Evolutionary conservation across 306 rosid genomes (phyloP), one percentile per base, ranked within the genome.

Genomic region (Glycine tomentella): DNA sequence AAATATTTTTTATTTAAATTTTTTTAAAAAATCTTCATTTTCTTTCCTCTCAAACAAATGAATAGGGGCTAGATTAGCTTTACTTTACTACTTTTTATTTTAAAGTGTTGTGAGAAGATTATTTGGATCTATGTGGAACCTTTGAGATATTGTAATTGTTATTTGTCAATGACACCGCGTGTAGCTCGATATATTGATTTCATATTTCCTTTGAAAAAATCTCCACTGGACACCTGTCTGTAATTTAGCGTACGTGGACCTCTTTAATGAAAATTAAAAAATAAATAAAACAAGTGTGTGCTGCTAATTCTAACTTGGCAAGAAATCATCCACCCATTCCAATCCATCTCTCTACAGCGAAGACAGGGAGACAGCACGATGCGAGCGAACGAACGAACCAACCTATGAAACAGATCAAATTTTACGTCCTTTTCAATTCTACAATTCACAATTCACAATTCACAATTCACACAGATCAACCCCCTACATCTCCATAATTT

Each of bases 401-500:
- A 15, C 31, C 61, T 55, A 6, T 15, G 61, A 50, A 25, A 53
- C 70, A 13, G 63, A 80, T 5, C 53, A 80, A 3, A 36, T 3
- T 69, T 45, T 2, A 52, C 65, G 55, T 80, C 77, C n/a, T 70
- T 70, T 69, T 79, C 77, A 79, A 20, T 79, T 40, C 51, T 14
- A 25, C 31, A 25, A 25, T 25, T 25, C 31, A 25, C 31, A 25
- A 25, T 25, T 25, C 31, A 25, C 20, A 20, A 20, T 20, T 20
- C 20, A 20, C 20, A 20, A 20, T 20, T 20, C 20, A 20, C 20
- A 20, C 2, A 25, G 31, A 38, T 7, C 44, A 36, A 36, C 40
- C 40, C 10, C 11, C 1, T 11, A 40, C 0, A 25, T 25, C 76
- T 25, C 31, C 31, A 25, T 25, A 88, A 94, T 87, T 84, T 87